Evolutionary conservation across 148 eudicot species (phyloP).

Genomic region (Dysphania ambrosioides): DNA sequence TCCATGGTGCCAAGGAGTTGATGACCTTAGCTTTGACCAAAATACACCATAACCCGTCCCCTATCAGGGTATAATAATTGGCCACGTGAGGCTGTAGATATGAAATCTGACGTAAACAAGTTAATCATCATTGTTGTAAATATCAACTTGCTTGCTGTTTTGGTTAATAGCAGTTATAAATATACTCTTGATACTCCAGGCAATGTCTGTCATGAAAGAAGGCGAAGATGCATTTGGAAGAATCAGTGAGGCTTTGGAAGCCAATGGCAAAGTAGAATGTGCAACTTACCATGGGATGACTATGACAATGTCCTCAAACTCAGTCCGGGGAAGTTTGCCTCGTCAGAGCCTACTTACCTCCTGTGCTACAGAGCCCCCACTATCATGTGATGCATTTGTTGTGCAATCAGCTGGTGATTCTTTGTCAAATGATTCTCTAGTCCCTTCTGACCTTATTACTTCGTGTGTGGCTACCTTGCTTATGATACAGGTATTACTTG

Average conservation of each 20-base stretch:
- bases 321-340: slow-evolving; percentile 24
- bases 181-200: slow-evolving; percentile 38
- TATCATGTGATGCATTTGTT: slow-evolving; percentile 27
- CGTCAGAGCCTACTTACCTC: slow-evolving; percentile 28
- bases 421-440: slow-evolving; percentile 38
- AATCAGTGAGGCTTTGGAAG: slow-evolving; percentile 62
- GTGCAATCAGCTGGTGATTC: slow-evolving; percentile 24
- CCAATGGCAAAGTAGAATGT: slow-evolving; percentile 40
- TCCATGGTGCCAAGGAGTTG: background rate
- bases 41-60: background rate
- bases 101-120: background rate
- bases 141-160: background rate
- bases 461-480: slow-evolving; percentile 77
- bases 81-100: background rate
- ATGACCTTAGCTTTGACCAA: background rate
- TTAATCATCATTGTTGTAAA: background rate
- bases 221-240: slow-evolving; percentile 48
- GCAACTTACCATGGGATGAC: slow-evolving; percentile 32
- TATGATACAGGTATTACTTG: slow-evolving; percentile 75
- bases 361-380: slow-evolving; percentile 18
- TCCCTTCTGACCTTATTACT: slow-evolving; percentile 73
- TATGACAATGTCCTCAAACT: slow-evolving; percentile 18
- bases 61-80: background rate
- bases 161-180: background rate
- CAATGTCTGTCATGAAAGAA: slow-evolving; percentile 44